phyloP scores from a whole-genome alignment of 805 yeast genomes.

The Candida dendrica region DNA sequence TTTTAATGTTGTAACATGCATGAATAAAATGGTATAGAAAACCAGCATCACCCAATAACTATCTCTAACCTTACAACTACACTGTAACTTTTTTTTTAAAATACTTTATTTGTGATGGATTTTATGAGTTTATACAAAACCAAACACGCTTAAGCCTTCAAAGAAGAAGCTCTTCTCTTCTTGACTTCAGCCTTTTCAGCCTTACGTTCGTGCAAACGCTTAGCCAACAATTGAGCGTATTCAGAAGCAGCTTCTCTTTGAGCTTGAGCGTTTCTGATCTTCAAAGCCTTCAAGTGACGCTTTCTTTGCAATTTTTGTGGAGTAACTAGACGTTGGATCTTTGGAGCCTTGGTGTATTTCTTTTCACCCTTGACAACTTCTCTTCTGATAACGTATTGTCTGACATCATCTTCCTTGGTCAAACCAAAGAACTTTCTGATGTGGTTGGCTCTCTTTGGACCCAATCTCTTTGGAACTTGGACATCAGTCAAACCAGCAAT shows the following conservation, averaged over 20 bases:
- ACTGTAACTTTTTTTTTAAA: too few relatives aligned
- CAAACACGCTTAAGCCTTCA: constrained; percentile 57
- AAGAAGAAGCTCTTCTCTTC: constrained; percentile 99
- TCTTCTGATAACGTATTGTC: constrained; percentile 93
- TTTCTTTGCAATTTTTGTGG: constrained; percentile 99
- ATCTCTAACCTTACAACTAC: too few relatives aligned
- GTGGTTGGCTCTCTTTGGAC: constrained; percentile 99
- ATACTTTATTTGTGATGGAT: background rate
- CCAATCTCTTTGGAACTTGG: constrained; percentile 97
- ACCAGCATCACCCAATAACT: too few relatives aligned
- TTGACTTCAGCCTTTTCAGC: constrained; percentile 97
- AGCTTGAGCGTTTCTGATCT: constrained; percentile 94
- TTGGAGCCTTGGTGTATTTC: constrained; percentile 99
- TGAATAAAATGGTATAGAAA: too few relatives aligned
- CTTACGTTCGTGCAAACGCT: constrained; percentile 97
- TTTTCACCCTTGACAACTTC: constrained; percentile 97
- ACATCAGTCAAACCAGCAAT: constrained; percentile 93
- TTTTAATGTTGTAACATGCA: too few relatives aligned
- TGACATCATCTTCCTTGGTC: constrained; percentile 63
- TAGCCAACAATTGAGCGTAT: constrained; percentile 97
- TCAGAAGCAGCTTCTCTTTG: constrained; percentile 99
- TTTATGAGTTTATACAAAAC: background rate
- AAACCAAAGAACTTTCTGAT: constrained; percentile 99
- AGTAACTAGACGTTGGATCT: constrained; percentile 98
- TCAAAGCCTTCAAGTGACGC: constrained; percentile 91